Conservation (phyloP, 441 rosid genomes). For the Omphalea diandra region DNA sequence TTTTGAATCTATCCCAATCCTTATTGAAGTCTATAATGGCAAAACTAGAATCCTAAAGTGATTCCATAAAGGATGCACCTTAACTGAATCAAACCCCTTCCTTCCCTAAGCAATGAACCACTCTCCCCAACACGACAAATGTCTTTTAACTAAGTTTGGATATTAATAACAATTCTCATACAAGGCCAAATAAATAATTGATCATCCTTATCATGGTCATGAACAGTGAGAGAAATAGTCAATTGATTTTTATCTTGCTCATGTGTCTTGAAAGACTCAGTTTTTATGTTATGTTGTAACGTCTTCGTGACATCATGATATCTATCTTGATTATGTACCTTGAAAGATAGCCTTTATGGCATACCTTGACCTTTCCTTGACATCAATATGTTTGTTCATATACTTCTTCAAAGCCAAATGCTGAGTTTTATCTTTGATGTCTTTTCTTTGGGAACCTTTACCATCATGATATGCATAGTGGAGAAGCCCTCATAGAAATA, state of each 20-base stretch:
- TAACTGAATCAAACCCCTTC: conserved; percentile 58
- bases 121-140: conserved; percentile 43
- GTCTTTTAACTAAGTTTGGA: conserved; percentile 31
- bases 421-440: conserved; percentile 50
- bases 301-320: conserved; percentile 19
- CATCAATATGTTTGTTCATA: conserved; percentile 34
- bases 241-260: conserved; percentile 21
- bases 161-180: conserved; percentile 62
- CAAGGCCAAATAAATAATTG: conserved; percentile 58
- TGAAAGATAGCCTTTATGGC: neutral
- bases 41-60: conserved; percentile 50
- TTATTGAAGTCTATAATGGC: conserved; percentile 58
- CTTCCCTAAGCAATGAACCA: conserved; percentile 46
- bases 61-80: conserved; percentile 63
- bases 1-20: conserved; percentile 60
- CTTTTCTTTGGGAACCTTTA: conserved; percentile 36
- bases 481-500: conserved; percentile 37
- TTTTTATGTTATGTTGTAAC: too few species aligned
- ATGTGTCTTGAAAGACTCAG: too few species aligned
- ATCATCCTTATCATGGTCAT: neutral
- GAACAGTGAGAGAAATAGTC: neutral
- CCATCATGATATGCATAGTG: conserved; percentile 38
- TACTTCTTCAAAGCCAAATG: conserved; percentile 52
- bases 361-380: conserved; percentile 13
- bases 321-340: conserved; percentile 5